Percentiles rank a stretch among this genome's conserved stretches.
These are phyloP conservation scores for Pythium plurisporium DNA, from an alignment of 352 stramenopile genomes.

Conservation along the genomic window DNA sequence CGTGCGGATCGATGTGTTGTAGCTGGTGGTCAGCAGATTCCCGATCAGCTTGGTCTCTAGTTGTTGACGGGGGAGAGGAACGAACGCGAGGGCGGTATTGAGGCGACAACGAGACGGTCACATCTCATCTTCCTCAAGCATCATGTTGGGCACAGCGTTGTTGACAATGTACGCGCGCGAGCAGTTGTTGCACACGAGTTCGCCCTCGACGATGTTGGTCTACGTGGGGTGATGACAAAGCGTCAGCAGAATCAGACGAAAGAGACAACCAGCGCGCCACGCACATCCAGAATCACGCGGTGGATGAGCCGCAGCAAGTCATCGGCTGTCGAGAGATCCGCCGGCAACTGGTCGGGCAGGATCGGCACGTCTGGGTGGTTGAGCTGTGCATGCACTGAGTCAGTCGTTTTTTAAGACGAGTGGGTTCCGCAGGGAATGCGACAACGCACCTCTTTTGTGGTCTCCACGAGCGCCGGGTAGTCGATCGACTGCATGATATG, in stretches of 20 bases:
- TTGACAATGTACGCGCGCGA: conserved; percentile 69
- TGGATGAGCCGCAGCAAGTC: conserved; percentile 75
- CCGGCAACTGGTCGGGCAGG: conserved; percentile 58
- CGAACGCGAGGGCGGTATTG: too few species aligned
- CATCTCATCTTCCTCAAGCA: conserved; percentile 83
- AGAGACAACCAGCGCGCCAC: conserved; percentile 8
- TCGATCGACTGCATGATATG: conserved; percentile 87
- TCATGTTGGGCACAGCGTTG: conserved; percentile 83
- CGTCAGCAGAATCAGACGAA: neutral
- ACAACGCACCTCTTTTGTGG: conserved; percentile 56
- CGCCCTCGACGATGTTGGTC: conserved; percentile 83
- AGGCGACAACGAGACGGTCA: too few species aligned
- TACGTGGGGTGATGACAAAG: conserved; percentile 12
- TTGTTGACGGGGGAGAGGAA: neutral
- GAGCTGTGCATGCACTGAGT: conserved; percentile 27
- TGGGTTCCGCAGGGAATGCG: too few species aligned
- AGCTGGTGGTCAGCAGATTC: neutral
- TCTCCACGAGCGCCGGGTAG: conserved; percentile 68
- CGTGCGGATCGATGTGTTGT: too few species aligned
- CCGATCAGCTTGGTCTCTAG: neutral
- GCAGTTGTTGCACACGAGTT: conserved; percentile 84
- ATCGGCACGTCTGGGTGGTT: conserved; percentile 77
- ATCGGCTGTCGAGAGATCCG: conserved; percentile 51
- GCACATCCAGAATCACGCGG: conserved; percentile 76
- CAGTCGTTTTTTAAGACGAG: too few species aligned